Conservation (phyloP, 306 rosid genomes). For the Crotalaria pallida region DNA sequence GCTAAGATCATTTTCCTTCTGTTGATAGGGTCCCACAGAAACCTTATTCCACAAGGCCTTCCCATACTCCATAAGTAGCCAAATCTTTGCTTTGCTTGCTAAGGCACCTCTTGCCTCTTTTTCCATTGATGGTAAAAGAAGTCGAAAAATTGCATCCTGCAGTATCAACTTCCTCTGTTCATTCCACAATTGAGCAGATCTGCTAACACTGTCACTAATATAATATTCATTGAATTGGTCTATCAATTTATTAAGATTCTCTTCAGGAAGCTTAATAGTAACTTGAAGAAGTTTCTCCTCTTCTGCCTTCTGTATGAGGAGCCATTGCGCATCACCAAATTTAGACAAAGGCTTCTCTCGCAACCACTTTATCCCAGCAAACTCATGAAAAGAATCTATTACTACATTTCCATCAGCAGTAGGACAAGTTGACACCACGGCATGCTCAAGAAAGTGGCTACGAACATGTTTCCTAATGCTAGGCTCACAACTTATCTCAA, state of each 20-base stretch:
- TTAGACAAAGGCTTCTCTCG: constrained; percentile 79
- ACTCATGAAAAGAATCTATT: constrained; percentile 89
- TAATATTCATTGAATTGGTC: constrained; percentile 83
- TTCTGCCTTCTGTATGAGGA: constrained; percentile 94
- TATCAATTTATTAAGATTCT: constrained; percentile 58
- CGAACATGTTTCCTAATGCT: constrained; percentile 90
- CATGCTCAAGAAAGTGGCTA: constrained; percentile 74
- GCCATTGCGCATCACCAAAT: constrained; percentile 95
- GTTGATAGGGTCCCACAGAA: constrained; percentile 90
- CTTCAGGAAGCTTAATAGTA: constrained; percentile 82
- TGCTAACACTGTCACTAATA: constrained; percentile 95
- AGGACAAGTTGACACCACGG: constrained; percentile 83
- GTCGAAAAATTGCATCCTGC: constrained; percentile 76
- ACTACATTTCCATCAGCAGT: constrained; percentile 68
- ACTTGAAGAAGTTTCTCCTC: constrained; percentile 92
- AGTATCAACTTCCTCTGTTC: constrained; percentile 91
- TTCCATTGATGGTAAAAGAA: constrained; percentile 92
- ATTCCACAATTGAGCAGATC: constrained; percentile 96
- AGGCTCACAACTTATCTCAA: constrained; percentile 98
- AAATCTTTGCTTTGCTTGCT: constrained; percentile 68
- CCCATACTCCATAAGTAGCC: constrained; percentile 88
- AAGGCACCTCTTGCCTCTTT: constrained; percentile 84
- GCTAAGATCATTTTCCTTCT: constrained; percentile 75
- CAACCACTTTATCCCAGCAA: constrained; percentile 84
- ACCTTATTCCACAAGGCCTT: constrained; percentile 82